phyloP scores from a whole-genome alignment of 208 protist species.

The Leishmania braziliensis region DNA sequence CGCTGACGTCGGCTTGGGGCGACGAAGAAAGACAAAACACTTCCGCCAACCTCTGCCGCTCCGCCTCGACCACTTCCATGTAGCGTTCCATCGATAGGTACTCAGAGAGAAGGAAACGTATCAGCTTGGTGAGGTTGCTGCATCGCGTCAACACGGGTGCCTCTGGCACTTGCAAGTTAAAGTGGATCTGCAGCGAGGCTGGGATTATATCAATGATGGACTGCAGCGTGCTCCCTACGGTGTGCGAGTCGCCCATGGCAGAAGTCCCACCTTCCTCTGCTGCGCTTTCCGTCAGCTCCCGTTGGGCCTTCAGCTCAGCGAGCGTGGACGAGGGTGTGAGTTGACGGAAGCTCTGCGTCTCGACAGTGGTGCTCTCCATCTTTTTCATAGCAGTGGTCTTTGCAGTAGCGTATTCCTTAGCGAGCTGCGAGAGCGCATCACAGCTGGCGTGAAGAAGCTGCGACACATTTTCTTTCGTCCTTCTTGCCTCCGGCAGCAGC shows the following conservation, averaged over 20 bases:
- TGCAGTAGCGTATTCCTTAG: conserved; percentile 19
- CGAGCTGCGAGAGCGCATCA: conserved; percentile 4
- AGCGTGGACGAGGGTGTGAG: conserved; percentile 20
- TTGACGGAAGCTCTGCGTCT: neutral
- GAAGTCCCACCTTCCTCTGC: neutral
- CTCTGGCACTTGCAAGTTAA: conserved; percentile 21
- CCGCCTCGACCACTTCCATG: conserved; percentile 29
- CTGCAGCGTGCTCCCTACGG: conserved; percentile 19
- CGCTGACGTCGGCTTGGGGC: neutral
- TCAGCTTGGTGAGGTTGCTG: conserved; percentile 12
- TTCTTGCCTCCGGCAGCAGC: conserved; percentile 16
- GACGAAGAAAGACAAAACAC: conserved; percentile 14
- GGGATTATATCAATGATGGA: conserved; percentile 28
- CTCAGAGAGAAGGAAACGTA: conserved; percentile 29
- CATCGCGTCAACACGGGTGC: conserved; percentile 21
- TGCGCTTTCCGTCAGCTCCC: neutral
- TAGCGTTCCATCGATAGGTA: conserved; percentile 39
- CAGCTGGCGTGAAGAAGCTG: conserved; percentile 9
- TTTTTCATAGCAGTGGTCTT: conserved; percentile 6
- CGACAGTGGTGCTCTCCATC: neutral
- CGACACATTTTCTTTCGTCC: conserved; percentile 15
- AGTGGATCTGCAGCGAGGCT: conserved; percentile 36
- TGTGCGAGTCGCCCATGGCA: neutral
- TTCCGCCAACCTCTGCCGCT: conserved; percentile 14
- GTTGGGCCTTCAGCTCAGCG: conserved; percentile 26